Evolutionary conservation across 176 grass and related monocot genomes (phyloP).

Genomic region (Bromus sterilis): DNA sequence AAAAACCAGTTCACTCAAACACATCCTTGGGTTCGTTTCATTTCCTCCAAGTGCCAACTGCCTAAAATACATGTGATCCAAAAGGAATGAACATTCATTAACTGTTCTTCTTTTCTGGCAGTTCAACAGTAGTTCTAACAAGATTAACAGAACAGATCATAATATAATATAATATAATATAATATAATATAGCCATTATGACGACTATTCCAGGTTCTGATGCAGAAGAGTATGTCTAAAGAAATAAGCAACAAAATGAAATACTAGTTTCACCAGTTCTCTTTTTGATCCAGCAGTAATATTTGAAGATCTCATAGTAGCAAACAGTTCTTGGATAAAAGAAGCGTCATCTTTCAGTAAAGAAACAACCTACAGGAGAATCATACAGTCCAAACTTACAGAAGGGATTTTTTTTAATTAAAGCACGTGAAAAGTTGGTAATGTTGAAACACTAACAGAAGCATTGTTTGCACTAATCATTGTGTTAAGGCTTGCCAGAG

Average conservation of each 20-base stretch:
- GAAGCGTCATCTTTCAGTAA: slow-evolving; percentile 74
- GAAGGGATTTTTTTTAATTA: slow-evolving; percentile 1
- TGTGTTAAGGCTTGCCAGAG: slow-evolving; percentile 44
- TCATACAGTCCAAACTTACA: slow-evolving; percentile 3
- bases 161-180: slow-evolving; percentile 19
- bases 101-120: slow-evolving; percentile 1
- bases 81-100: neutral
- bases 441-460: slow-evolving; percentile 47
- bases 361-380: slow-evolving; percentile 52
- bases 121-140: neutral
- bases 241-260: neutral
- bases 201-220: neutral
- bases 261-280: slow-evolving; percentile 51
- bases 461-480: slow-evolving; percentile 61
- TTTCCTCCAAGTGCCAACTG: neutral
- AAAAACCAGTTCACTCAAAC: slow-evolving; percentile 1
- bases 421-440: slow-evolving; percentile 24
- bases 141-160: neutral
- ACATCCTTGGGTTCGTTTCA: neutral
- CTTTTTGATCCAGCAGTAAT: slow-evolving; percentile 60
- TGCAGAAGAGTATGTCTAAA: slow-evolving; percentile 17
- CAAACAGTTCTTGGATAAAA: slow-evolving; percentile 82
- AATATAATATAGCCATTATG: slow-evolving; percentile 13
- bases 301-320: slow-evolving; percentile 54
- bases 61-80: neutral